Evolutionary conservation across 78 protist species (phyloP).

Genomic region (Parvularia atlantis): DNA sequence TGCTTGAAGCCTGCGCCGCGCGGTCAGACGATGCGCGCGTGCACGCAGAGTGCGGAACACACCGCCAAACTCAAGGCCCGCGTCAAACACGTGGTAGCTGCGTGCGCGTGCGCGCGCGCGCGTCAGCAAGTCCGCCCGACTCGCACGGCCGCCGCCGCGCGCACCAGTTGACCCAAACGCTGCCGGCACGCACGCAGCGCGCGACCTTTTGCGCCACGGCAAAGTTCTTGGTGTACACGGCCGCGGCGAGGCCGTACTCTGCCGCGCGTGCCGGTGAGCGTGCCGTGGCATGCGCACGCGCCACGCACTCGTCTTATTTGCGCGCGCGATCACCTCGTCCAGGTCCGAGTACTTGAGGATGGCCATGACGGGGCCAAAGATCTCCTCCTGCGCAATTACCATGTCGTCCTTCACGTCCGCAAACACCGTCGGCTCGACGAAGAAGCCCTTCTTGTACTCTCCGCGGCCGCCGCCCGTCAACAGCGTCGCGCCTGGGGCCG

Average conservation of each 20-base stretch:
- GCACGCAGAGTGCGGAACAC: too few species aligned
- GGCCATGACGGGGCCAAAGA: slow-evolving; percentile 71
- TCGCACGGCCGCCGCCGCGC: too few species aligned
- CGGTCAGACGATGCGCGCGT: too few species aligned
- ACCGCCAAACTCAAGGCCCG: too few species aligned
- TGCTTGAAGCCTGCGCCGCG: too few species aligned
- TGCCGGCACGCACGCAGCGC: slow-evolving; percentile 30
- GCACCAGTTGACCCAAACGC: slow-evolving; percentile 53
- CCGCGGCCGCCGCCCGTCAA: too few species aligned
- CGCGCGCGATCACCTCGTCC: slow-evolving; percentile 45
- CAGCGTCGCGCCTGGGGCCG: neutral
- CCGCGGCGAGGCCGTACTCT: slow-evolving; percentile 26
- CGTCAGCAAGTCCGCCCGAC: too few species aligned
- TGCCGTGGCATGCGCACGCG: too few species aligned
- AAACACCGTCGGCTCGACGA: slow-evolving; percentile 48
- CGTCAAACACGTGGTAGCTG: too few species aligned
- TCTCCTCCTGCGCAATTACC: slow-evolving; percentile 43
- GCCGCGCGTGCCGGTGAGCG: too few species aligned
- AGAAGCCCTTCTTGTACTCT: slow-evolving; percentile 35
- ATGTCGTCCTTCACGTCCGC: slow-evolving; percentile 19
- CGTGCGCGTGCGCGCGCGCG: too few species aligned
- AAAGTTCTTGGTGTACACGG: slow-evolving; percentile 26
- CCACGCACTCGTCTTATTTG: too few species aligned
- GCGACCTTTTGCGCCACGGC: neutral
- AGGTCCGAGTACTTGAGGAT: slow-evolving; percentile 11